Base-by-base conservation (phyloP, 768 basidiomycete species). In the Gloeophyllum trabeum region DNA sequence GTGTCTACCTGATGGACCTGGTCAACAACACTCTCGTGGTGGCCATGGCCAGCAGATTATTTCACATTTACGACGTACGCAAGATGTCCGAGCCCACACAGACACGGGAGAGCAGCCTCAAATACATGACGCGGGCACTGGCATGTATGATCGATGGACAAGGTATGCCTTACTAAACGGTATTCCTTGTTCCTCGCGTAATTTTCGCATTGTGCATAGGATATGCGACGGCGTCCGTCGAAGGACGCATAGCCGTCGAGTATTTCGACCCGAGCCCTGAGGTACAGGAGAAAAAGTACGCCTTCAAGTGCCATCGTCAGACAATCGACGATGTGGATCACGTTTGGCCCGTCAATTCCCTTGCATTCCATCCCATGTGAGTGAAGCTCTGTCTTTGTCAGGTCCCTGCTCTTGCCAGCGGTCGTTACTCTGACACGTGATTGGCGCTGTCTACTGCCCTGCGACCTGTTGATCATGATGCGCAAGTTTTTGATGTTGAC, bases 261-360 rank as follows among this genome's bases (percentile, higher is more conserved):
- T 99, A 94, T 59, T 93, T 96, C 51, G 89, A 97, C 48, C 79
- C 87, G 2, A 75, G 75, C 3, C 70, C 80, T 0, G 75, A 76
- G 20, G 69, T 71, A 0, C 94, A 98, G 59, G 80, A 83, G n/a
- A 71, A 75, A 50, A 81, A 92, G 64, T 96, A 93, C 59, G 96
- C 96, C 2, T 99, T 97, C 75, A 92, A 96, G 58, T 96, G 93
- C 48, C 94, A 99, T 54, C 74, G 94, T 3, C 84, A 90, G 56
- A 79, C 86, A 3, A 79, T 91, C 46, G 81, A 87, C 26, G 90
- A 87, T 26, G 83, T 85, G 12, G 96, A 99, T 59, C 87, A 92
- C 50, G 93, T 97, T 18, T 98, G 89, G 78, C 92, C 94, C 0
- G 93, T 98, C 46, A 96, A 97, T 53, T 76, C 90, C 0, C 74